These are phyloP conservation scores for Trichophyton benhamiae DNA, from an alignment of 2,329 filamentous ascomycete genomes.

Conservation along the genomic window DNA sequence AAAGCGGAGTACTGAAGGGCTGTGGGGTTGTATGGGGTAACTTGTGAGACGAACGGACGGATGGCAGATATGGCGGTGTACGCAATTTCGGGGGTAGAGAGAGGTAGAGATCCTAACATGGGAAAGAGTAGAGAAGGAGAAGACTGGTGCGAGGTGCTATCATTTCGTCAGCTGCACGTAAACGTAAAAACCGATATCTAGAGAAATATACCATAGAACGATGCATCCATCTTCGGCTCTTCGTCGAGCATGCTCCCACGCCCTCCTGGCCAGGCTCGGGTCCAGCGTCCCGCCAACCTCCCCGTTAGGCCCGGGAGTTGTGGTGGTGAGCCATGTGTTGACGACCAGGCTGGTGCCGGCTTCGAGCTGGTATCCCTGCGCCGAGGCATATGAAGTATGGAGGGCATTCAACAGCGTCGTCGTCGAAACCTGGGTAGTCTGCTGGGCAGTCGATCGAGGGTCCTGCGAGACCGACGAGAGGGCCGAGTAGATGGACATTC, in stretches of 20 bases:
- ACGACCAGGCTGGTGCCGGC: constrained; percentile 83
- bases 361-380: constrained; percentile 75
- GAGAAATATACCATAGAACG: constrained; percentile 60
- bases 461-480: constrained; percentile 47
- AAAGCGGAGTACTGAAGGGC: constrained; percentile 68
- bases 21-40: constrained; percentile 82
- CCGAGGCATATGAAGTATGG: constrained; percentile 75
- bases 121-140: constrained; percentile 72
- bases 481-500: constrained; percentile 50
- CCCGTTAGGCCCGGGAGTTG: constrained; percentile 56
- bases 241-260: constrained; percentile 92
- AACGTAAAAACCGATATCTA: too few species aligned
- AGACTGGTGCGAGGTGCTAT: constrained; percentile 75
- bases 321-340: constrained; percentile 86
- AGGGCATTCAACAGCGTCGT: constrained; percentile 85
- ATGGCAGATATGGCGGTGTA: constrained; percentile 71
- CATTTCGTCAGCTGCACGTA: not conserved
- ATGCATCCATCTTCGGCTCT: constrained; percentile 93
- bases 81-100: constrained; percentile 61
- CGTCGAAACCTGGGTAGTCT: constrained; percentile 73
- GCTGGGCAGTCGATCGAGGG: constrained; percentile 47
- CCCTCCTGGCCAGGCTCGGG: constrained; percentile 59
- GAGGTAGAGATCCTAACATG: constrained; percentile 68
- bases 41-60: constrained; percentile 73
- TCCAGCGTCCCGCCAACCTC: constrained; percentile 68